These are phyloP conservation scores for Colletotrichum sp. DNA, from an alignment of 2,329 filamentous ascomycete species.

Conservation along the genomic window DNA sequence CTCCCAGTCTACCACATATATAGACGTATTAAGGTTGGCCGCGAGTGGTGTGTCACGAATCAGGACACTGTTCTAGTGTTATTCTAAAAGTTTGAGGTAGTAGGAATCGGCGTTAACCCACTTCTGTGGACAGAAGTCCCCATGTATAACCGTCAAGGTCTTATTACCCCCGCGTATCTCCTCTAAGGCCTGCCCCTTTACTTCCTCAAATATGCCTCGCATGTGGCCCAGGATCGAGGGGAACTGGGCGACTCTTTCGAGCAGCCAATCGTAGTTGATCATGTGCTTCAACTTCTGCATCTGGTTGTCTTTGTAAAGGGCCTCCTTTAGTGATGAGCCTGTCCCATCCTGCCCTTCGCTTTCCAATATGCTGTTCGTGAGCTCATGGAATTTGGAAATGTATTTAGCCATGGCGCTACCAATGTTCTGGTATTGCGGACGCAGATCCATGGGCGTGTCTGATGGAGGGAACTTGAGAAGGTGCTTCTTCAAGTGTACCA, in stretches of 20 bases:
- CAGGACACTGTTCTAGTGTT: neutral
- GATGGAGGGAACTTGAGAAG: slow-evolving; percentile 40
- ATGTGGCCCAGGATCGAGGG: slow-evolving; percentile 40
- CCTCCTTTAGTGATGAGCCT: neutral
- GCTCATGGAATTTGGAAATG: neutral
- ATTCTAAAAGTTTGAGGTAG: neutral
- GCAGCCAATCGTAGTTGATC: slow-evolving; percentile 48
- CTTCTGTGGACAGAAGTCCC: slow-evolving; percentile 69
- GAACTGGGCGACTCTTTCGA: slow-evolving; percentile 47
- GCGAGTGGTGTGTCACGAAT: neutral
- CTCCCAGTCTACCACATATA: neutral
- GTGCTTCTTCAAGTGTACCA: slow-evolving; percentile 55
- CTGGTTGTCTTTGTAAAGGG: neutral
- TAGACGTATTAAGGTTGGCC: neutral
- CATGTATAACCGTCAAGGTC: slow-evolving; percentile 48
- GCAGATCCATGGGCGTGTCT: neutral
- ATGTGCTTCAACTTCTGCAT: neutral
- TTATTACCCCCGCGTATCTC: neutral
- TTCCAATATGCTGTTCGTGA: neutral
- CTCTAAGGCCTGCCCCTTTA: neutral
- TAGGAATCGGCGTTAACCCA: slow-evolving; percentile 29
- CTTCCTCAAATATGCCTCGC: slow-evolving; percentile 27
- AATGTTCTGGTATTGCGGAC: slow-evolving; percentile 41
- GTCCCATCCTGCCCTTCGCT: neutral
- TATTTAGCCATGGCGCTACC: slow-evolving; percentile 45